phyloP scores from a whole-genome alignment of 2,329 filamentous ascomycete genomes.

The Nigrospora sphaerica region DNA sequence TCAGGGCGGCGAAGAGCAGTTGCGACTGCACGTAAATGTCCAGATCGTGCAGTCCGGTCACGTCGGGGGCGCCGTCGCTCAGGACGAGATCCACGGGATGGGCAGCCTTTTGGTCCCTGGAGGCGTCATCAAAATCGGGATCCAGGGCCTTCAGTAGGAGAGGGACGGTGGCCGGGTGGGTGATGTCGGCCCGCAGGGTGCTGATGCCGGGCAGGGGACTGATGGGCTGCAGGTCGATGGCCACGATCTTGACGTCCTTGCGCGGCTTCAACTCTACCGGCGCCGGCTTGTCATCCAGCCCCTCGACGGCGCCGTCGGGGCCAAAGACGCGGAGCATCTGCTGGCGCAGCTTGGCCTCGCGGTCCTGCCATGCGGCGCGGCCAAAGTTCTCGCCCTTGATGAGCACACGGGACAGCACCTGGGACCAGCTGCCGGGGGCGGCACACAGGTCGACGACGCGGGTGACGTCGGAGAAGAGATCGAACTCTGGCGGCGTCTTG shows the following conservation, averaged over 20 bases:
- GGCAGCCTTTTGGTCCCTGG: conserved; percentile 46
- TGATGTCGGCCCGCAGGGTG: conserved; percentile 91
- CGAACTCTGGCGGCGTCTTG: conserved; percentile 60
- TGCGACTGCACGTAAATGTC: conserved; percentile 98
- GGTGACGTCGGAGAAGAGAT: conserved; percentile 83
- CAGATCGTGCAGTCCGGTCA: conserved; percentile 92
- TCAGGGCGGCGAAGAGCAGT: conserved; percentile 87
- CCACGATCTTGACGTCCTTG: conserved; percentile 82
- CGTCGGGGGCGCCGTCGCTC: conserved; percentile 91
- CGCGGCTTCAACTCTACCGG: conserved; percentile 34
- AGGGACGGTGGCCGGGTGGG: conserved; percentile 90
- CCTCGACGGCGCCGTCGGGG: conserved; percentile 15
- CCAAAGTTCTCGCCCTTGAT: conserved; percentile 93
- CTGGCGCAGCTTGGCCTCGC: conserved; percentile 59
- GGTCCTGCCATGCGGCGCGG: conserved; percentile 78
- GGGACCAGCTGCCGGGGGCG: conserved; percentile 93
- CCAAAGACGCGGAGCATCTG: conserved; percentile 49
- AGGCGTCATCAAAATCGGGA: conserved; percentile 51
- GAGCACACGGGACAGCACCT: conserved; percentile 86
- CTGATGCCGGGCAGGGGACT: conserved; percentile 87
- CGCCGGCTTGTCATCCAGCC: conserved; percentile 6
- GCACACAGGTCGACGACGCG: conserved; percentile 94
- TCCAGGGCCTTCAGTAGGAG: conserved; percentile 81
- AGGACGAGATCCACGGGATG: conserved; percentile 88
- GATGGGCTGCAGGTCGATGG: conserved; percentile 95